Evolutionary conservation across 352 stramenopile genomes (phyloP).

Genomic region (Discostella stelligera): DNA sequence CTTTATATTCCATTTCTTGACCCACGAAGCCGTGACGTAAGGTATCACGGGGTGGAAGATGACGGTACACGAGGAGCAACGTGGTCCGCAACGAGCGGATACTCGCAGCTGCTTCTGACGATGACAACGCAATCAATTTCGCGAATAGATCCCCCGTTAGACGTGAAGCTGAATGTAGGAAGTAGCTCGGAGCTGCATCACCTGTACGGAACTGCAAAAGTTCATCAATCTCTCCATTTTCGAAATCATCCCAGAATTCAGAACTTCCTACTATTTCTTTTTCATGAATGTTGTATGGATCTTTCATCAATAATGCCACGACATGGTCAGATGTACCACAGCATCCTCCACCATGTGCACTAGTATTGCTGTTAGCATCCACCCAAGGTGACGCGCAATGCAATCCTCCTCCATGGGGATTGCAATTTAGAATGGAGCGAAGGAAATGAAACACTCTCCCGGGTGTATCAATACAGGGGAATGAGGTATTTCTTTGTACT

Average conservation of each 20-base stretch:
- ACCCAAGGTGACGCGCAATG: constrained; percentile 57
- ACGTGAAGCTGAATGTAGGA: constrained; percentile 54
- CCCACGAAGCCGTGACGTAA: constrained; percentile 20
- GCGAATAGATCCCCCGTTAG: constrained; percentile 20
- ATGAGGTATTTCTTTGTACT: neutral
- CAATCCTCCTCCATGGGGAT: constrained; percentile 9
- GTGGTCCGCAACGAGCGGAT: constrained; percentile 13
- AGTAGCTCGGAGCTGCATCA: constrained; percentile 73
- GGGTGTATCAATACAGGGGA: constrained; percentile 46
- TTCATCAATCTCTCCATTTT: constrained; percentile 46
- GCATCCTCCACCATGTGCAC: neutral
- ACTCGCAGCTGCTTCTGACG: constrained; percentile 8
- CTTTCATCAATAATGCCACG: constrained; percentile 45
- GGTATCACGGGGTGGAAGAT: constrained; percentile 53
- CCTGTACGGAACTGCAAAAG: constrained; percentile 65
- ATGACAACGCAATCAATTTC: constrained; percentile 18
- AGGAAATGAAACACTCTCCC: constrained; percentile 55
- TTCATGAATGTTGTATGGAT: constrained; percentile 6
- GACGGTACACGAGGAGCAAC: constrained; percentile 51
- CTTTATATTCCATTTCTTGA: constrained; percentile 29
- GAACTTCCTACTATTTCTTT: neutral
- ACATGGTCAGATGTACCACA: constrained; percentile 25
- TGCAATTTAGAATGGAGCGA: constrained; percentile 44
- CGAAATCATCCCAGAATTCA: constrained; percentile 41
- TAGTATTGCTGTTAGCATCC: constrained; percentile 13